Conservation (phyloP, 495 filamentous ascomycete species). For the Penicillium alfredii region DNA sequence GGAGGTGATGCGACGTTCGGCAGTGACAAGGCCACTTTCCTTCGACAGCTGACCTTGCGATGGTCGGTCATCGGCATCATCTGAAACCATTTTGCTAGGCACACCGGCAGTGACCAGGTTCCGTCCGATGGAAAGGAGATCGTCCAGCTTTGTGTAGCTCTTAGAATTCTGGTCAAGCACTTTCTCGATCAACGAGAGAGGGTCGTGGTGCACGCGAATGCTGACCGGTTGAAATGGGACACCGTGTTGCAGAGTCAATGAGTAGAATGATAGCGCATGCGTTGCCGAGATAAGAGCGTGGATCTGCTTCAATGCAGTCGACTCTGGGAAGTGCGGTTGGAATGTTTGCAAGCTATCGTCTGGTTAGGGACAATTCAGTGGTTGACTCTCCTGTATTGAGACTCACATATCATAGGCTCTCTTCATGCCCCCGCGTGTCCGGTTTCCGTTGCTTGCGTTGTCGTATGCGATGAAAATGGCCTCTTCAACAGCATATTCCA, state of each 20-base stretch:
- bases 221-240: slow-evolving; percentile 89
- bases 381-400: neutral
- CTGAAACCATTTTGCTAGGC: slow-evolving; percentile 17
- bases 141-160: slow-evolving; percentile 81
- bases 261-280: slow-evolving; percentile 81
- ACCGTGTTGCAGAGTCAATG: slow-evolving; percentile 81
- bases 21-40: slow-evolving; percentile 26
- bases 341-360: slow-evolving; percentile 60
- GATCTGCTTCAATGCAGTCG: slow-evolving; percentile 49
- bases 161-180: slow-evolving; percentile 82
- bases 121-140: slow-evolving; percentile 70
- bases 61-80: slow-evolving; percentile 15
- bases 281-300: slow-evolving; percentile 75
- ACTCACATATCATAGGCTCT: slow-evolving; percentile 77
- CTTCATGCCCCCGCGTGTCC: slow-evolving; percentile 74
- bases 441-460: slow-evolving; percentile 85
- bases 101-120: slow-evolving; percentile 72
- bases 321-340: slow-evolving; percentile 54
- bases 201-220: slow-evolving; percentile 80
- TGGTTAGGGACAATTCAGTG: slow-evolving; percentile 6
- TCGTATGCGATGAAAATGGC: slow-evolving; percentile 73
- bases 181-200: slow-evolving; percentile 73
- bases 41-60: slow-evolving; percentile 12
- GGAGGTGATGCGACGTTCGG: slow-evolving; percentile 66
- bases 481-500: slow-evolving; percentile 62